Conservation (phyloP, 306 rosid species). For the Mimosa bimucronata region DNA sequence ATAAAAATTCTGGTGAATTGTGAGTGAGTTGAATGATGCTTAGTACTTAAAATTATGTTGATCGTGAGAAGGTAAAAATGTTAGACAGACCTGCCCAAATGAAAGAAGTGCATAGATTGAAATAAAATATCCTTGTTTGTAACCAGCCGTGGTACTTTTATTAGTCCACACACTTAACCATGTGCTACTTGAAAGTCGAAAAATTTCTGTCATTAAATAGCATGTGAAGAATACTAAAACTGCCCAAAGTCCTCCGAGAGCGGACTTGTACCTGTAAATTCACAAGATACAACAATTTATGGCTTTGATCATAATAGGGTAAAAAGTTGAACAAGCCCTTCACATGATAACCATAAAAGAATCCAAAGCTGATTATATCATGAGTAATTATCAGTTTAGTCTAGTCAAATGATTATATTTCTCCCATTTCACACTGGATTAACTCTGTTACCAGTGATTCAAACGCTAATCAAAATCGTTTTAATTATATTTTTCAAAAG, state of each 20-base stretch:
- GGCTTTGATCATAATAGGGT: not conserved
- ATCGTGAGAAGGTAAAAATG: constrained; percentile 26
- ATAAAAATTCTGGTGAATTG: constrained; percentile 24
- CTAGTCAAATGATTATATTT: not conserved
- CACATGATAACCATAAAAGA: not conserved
- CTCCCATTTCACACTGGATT: not conserved
- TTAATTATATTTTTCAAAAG: not conserved
- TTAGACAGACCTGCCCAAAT: constrained; percentile 70
- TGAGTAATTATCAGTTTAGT: not conserved
- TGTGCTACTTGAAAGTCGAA: constrained; percentile 79
- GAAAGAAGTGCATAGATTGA: constrained; percentile 69
- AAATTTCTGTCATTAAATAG: constrained; percentile 67
- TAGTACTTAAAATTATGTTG: constrained; percentile 2
- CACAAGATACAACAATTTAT: not conserved
- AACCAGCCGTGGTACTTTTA: constrained; percentile 53
- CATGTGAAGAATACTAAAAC: constrained; percentile 62
- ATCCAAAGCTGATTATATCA: not conserved
- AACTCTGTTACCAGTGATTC: constrained; percentile 6
- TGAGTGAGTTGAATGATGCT: constrained; percentile 6
- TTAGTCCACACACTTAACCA: constrained; percentile 89
- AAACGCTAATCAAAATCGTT: not conserved
- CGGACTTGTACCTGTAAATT: constrained; percentile 67
- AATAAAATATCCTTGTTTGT: constrained; percentile 65
- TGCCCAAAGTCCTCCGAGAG: constrained; percentile 85
- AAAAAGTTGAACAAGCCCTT: not conserved